phyloP scores from a whole-genome alignment of 352 stramenopile species.

The Globisporangium paddicum region DNA sequence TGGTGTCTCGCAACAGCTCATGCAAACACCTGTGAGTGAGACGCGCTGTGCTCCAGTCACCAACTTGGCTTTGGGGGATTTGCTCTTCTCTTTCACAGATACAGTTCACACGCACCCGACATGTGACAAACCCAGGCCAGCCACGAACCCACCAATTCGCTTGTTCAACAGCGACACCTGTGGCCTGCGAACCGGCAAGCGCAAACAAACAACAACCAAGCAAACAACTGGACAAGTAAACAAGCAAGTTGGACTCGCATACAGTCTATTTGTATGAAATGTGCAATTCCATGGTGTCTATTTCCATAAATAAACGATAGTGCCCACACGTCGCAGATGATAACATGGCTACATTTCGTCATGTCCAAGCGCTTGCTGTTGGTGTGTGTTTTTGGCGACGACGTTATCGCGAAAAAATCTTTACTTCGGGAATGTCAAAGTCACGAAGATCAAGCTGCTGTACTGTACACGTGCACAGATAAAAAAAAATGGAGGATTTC shows the following conservation, averaged over 20 bases:
- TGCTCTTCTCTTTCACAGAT: neutral
- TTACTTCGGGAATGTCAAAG: too few species aligned
- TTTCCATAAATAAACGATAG: neutral
- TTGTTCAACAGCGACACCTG: too few species aligned
- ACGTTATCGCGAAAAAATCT: too few species aligned
- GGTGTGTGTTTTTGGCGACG: too few species aligned
- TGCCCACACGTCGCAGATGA: neutral
- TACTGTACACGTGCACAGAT: too few species aligned
- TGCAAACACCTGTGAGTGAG: neutral
- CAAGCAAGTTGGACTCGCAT: neutral
- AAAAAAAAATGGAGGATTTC: too few species aligned
- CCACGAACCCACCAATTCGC: neutral
- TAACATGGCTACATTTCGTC: neutral
- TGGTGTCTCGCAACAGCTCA: neutral
- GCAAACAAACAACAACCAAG: neutral
- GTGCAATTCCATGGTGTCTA: too few species aligned
- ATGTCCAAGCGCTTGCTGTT: neutral
- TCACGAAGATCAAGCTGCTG: too few species aligned
- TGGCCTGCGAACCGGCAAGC: neutral
- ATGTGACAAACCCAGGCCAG: conserved; percentile 2
- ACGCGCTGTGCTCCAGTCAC: neutral
- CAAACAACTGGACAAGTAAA: neutral
- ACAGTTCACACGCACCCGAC: neutral
- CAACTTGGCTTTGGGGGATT: neutral
- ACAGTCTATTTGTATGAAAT: neutral